Evolutionary conservation across 257 asterid species (phyloP).

Genomic region (Anisodus acutangulus): DNA sequence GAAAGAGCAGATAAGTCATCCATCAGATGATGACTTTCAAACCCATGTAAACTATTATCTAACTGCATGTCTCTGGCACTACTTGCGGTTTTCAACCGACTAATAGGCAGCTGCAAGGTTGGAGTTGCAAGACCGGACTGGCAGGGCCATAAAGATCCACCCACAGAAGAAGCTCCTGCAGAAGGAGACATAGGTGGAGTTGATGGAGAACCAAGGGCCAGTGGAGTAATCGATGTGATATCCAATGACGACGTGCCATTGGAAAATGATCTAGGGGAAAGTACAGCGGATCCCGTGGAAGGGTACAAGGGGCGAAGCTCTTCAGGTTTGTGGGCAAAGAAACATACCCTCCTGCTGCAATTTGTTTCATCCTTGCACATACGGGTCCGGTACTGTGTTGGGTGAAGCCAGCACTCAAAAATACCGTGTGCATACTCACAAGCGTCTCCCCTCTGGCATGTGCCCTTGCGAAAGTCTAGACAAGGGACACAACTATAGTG

Average conservation of each 20-base stretch:
- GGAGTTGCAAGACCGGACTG: constrained; percentile 41
- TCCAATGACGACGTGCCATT: constrained; percentile 31
- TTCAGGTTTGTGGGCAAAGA: constrained; percentile 49
- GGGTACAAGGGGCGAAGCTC: constrained; percentile 53
- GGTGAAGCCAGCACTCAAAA: constrained; percentile 58
- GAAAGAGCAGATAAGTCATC: constrained; percentile 44
- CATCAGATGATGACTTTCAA: constrained; percentile 28
- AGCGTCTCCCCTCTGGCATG: constrained; percentile 46
- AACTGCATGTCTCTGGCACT: constrained; percentile 42
- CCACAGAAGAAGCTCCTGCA: constrained; percentile 34
- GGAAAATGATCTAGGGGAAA: constrained; percentile 50
- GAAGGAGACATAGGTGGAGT: constrained; percentile 48
- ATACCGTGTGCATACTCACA: constrained; percentile 59
- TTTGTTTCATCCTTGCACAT: constrained; percentile 51
- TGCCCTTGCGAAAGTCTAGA: constrained; percentile 46
- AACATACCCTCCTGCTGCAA: constrained; percentile 48
- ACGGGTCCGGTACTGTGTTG: constrained; percentile 54
- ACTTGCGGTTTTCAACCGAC: constrained; percentile 41
- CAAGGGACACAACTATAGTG: constrained; percentile 56
- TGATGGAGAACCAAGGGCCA: constrained; percentile 40
- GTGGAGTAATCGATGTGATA: constrained; percentile 39
- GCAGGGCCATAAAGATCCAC: constrained; percentile 42
- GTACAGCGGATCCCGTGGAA: constrained; percentile 51
- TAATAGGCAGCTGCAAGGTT: constrained; percentile 43
- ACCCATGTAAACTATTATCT: constrained; percentile 33